Evolutionary conservation across 2,329 filamentous ascomycete genomes (phyloP).

Genomic region (Graphiopsis chlorocephala): DNA sequence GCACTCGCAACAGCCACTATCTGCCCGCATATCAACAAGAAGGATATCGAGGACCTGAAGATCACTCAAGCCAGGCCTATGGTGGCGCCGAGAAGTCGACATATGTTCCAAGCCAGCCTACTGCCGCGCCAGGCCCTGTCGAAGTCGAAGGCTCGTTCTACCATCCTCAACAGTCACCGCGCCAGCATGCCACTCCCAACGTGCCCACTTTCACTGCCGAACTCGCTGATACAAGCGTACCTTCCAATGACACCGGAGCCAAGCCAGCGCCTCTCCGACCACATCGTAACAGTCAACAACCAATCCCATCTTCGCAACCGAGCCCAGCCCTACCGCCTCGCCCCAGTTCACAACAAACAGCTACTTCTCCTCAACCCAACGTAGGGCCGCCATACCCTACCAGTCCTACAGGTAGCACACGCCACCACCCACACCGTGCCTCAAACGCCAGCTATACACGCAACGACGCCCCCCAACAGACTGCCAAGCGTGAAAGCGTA

Average conservation of each 20-base stretch:
- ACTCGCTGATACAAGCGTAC: slow-evolving; percentile 19
- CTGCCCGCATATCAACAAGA: slow-evolving; percentile 28
- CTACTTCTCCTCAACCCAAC: slow-evolving; percentile 13
- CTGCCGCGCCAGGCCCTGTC: slow-evolving; percentile 31
- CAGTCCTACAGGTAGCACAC: slow-evolving; percentile 14
- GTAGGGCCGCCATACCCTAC: slow-evolving; percentile 9
- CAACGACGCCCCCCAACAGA: slow-evolving; percentile 8
- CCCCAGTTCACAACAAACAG: background rate
- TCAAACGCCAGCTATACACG: slow-evolving; percentile 15
- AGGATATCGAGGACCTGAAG: slow-evolving; percentile 27
- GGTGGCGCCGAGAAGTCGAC: slow-evolving; percentile 24
- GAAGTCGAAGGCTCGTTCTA: slow-evolving; percentile 45
- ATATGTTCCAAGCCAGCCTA: slow-evolving; percentile 24
- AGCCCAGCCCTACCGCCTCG: slow-evolving; percentile 8
- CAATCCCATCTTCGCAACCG: slow-evolving; percentile 1
- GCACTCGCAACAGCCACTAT: slow-evolving; percentile 20
- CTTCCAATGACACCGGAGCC: slow-evolving; percentile 14
- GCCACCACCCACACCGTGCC: slow-evolving; percentile 12
- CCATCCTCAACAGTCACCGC: slow-evolving; percentile 32
- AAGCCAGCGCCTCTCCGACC: slow-evolving; percentile 12
- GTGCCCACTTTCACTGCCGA: slow-evolving; percentile 27
- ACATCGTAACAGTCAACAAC: slow-evolving; percentile 9
- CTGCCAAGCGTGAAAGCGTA: slow-evolving; percentile 16
- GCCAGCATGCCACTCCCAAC: slow-evolving; percentile 17
- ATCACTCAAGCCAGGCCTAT: slow-evolving; percentile 14